Conservation (phyloP, 306 rosid species). For the Luffa aegyptiaca region DNA sequence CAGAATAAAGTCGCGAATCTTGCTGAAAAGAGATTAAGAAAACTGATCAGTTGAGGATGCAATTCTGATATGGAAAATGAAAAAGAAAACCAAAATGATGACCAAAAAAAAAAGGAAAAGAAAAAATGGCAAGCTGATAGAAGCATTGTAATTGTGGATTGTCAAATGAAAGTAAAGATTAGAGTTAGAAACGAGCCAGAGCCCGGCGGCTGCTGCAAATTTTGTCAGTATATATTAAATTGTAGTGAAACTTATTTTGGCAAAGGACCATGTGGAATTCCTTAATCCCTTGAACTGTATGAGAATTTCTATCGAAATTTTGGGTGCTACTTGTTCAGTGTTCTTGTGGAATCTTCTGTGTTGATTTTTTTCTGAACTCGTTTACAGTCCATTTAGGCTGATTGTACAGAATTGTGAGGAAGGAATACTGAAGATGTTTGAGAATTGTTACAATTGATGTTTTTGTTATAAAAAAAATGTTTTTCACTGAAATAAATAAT, state of each 20-base stretch:
- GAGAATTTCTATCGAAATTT: neutral
- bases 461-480: too few relatives aligned
- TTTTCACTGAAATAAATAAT: too few relatives aligned
- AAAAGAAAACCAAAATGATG: neutral
- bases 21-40: slow-evolving; percentile 56
- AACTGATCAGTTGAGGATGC: slow-evolving; percentile 32
- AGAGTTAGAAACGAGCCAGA: neutral
- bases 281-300: neutral
- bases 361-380: neutral
- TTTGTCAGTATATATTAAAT: neutral
- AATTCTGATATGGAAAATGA: neutral
- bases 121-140: neutral
- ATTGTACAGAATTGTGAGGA: neutral
- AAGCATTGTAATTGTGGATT: slow-evolving; percentile 4
- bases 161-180: neutral
- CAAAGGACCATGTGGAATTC: neutral
- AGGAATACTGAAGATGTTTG: neutral
- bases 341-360: neutral
- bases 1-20: slow-evolving; percentile 54
- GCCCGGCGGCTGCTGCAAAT: slow-evolving; percentile 1
- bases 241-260: neutral
- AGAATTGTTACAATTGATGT: neutral
- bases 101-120: neutral
- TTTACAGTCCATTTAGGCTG: neutral
- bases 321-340: neutral